Conservation (phyloP, 176 grass and related monocot species). For the Cenchrus purpureus region DNA sequence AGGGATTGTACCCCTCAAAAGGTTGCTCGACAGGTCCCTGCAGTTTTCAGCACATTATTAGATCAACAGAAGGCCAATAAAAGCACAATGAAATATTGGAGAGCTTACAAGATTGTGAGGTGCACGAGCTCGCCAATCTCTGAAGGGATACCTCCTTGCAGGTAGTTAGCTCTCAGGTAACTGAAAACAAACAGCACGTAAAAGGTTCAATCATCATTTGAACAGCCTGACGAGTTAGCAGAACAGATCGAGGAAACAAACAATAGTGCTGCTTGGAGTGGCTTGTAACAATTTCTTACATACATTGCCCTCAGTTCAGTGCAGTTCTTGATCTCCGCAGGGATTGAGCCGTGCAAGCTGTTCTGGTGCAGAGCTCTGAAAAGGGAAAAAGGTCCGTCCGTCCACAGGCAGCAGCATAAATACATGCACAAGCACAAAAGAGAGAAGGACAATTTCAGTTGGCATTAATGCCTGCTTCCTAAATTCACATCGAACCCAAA, state of each 20-base stretch:
- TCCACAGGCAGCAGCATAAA: not conserved
- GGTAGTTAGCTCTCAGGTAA: slow-evolving; percentile 91
- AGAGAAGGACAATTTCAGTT: not conserved
- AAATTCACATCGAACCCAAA: no score
- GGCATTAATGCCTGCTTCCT: not conserved
- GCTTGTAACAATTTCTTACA: slow-evolving; percentile 33
- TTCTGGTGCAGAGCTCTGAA: slow-evolving; percentile 94
- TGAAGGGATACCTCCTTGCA: slow-evolving; percentile 91
- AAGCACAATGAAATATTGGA: not conserved
- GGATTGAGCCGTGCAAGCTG: slow-evolving; percentile 90
- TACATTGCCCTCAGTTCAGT: slow-evolving; percentile 83
- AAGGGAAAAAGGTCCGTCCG: slow-evolving; percentile 10
- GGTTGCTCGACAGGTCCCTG: slow-evolving; percentile 92
- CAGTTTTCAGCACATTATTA: slow-evolving; percentile 9
- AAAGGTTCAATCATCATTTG: not conserved
- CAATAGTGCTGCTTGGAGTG: not conserved
- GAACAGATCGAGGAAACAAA: slow-evolving; percentile 14
- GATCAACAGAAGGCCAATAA: not conserved
- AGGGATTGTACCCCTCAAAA: slow-evolving; percentile 79
- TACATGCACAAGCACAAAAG: not conserved
- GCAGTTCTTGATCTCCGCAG: slow-evolving; percentile 87
- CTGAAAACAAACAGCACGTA: slow-evolving; percentile 31
- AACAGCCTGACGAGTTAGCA: not conserved
- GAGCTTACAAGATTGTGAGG: slow-evolving; percentile 84
- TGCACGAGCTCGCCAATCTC: slow-evolving; percentile 78